Base-by-base conservation (phyloP, 2,329 filamentous ascomycete species). In the Alternaria postmessia region DNA sequence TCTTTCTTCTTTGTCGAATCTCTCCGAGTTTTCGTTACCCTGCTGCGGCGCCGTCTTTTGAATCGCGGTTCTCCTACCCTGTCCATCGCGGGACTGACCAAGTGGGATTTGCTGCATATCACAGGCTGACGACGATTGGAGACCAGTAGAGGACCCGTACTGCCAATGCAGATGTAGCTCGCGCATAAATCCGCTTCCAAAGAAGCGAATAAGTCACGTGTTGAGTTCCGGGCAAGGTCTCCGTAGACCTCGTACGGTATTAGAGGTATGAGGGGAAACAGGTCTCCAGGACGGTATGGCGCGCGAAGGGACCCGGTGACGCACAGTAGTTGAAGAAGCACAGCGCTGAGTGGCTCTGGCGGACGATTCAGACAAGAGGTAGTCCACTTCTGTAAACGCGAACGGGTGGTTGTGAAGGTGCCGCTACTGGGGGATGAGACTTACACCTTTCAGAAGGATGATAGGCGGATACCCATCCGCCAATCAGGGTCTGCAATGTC, bases 1-100 rank as follows among this genome's bases (percentile, higher is more conserved):
- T 48, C 69, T 62, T 48, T 71, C 64, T 22, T 71, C 69, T 54
- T 51, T 62, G 5, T 61, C 58, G 24, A n/a, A 12, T 22, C 22
- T 53, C 6, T 61, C 48, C 18, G 30, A 43, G 26, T 44, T 63
- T 9, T 53, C 54, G 8, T 56, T 62, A 0, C 16, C 30, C 30
- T 59, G 61, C 3, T 59, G 53, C 9, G 55, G 60, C 4, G 52
- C 59, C 20, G 64, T 54, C 34, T 57, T 68, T 14, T 61, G 57
- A 28, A 67, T 69, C 8, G 65, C 64, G 41, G 69, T 49, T 32
- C 69, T 71, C 34, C 47, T 36, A n/a, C 52, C 48, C 26, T 56
- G 60, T 39, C 53, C 52, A 43, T 55, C 36, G 22, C 26, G 42
- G 44, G 32, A 38, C n/a, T 36, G 36, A 4, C 32, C 41, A 14